Evolutionary conservation across 345 rosid species (phyloP).

Genomic region (Euphorbia tirucalli): DNA sequence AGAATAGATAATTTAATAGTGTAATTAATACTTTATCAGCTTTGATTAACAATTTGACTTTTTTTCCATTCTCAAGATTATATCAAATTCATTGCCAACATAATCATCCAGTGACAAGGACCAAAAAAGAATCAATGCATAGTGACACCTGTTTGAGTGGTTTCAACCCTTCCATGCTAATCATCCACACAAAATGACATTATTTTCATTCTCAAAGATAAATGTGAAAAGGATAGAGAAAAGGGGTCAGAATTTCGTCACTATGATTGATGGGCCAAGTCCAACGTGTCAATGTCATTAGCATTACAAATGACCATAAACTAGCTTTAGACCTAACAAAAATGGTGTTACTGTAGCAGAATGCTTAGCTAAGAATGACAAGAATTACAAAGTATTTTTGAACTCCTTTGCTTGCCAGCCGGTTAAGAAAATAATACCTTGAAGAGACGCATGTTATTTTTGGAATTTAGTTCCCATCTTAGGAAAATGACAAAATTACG

Average conservation of each 20-base stretch:
- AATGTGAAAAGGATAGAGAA: not conserved
- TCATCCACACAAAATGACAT: not conserved
- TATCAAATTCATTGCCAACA: too few relatives aligned
- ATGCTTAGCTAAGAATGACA: slow-evolving; percentile 3
- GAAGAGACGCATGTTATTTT: not conserved
- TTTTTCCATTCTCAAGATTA: too few relatives aligned
- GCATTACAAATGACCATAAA: too few relatives aligned
- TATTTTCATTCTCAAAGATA: not conserved
- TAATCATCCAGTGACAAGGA: too few relatives aligned
- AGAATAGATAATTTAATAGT: too few relatives aligned
- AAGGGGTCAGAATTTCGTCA: too few relatives aligned
- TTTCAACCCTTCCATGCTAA: not conserved
- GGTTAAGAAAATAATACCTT: not conserved
- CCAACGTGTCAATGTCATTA: too few relatives aligned
- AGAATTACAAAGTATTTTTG: not conserved
- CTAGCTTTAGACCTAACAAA: too few relatives aligned
- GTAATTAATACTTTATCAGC: too few relatives aligned
- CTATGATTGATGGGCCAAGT: too few relatives aligned
- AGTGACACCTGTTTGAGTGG: not conserved
- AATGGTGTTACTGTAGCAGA: not conserved
- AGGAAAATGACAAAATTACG: not conserved
- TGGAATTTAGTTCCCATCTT: not conserved
- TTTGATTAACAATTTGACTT: too few relatives aligned
- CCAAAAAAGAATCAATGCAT: not conserved
- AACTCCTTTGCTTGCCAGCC: not conserved